Base-by-base conservation (phyloP, 768 basidiomycete genomes). In the Kwoniella dendrophila region DNA sequence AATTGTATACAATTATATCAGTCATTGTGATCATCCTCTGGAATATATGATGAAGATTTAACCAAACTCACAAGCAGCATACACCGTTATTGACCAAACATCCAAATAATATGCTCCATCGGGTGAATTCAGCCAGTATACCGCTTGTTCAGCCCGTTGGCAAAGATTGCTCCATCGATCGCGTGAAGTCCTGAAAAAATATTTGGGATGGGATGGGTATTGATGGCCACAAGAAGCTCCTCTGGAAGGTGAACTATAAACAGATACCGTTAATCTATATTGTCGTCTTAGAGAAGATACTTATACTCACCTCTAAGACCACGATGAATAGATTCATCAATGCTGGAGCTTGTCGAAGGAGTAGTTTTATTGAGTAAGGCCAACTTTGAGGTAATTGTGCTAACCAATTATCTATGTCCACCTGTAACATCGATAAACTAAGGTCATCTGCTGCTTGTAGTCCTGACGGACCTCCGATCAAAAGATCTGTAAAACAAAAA, bases 271-370 rank as follows among this genome's bases (percentile, higher is more conserved):
- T 29, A 27, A 44, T 8, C n/a, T 8, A 8, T 8, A 36, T 36
- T 36, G 34, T 36, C 34, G n/a, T 44, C 6, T 44, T 1, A 1
- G 24, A 11, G 11, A 11, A 38, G 6, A 27, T 4, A 18, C 14
- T 11, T 27, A 4, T 10, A 16, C 62, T 27, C 38, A 64, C 66
- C 47, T 63, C 62, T 16, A 68, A 29, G 1, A 54, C 55, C 0
- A 64, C 58, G 27, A 63, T 56, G 36, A 60, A 60, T n/a, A 62
- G 27, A 52, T 64, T 68, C 56, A 68, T 59, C 45, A 68, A 26
- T 2, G 41, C 10, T 3, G 62, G 47, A 20, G 62, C 66, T 51
- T 63, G 63, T n/a, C 48, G 52, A 20, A 64, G 56, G 10, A 40
- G 38, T 0, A 63, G 47, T 5, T 48, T 58, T 18, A 60, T 45